Evolutionary conservation across 169 alveolate genomes (phyloP).

Genomic region (Ichthyophthirius multifiliis): DNA sequence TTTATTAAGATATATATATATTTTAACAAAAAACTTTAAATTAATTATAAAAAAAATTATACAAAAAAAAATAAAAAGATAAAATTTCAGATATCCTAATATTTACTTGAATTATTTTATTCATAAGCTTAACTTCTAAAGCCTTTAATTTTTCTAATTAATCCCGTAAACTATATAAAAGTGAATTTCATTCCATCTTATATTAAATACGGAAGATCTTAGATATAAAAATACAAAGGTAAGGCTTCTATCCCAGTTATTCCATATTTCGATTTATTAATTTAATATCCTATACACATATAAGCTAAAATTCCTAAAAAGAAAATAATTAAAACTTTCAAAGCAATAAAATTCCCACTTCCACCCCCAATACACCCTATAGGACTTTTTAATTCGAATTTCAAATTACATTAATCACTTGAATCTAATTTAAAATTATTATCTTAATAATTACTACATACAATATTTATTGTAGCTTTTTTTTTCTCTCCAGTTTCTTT

Average conservation of each 20-base stretch:
- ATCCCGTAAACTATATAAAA: too few relatives aligned
- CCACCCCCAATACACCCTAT: not conserved
- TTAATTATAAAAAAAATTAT: too few relatives aligned
- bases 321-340: not conserved
- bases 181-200: too few relatives aligned
- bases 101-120: too few relatives aligned
- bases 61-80: too few relatives aligned
- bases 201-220: too few relatives aligned
- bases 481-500: not conserved
- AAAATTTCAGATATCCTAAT: too few relatives aligned
- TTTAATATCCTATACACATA: not conserved
- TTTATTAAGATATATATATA: too few relatives aligned
- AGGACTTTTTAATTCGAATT: not conserved
- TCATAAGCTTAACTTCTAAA: too few relatives aligned
- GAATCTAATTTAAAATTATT: not conserved
- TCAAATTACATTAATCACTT: not conserved
- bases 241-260: not conserved
- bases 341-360: not conserved
- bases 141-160: too few relatives aligned
- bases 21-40: too few relatives aligned
- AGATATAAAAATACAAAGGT: too few relatives aligned
- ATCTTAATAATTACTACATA: not conserved
- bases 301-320: not conserved
- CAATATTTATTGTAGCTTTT: not conserved
- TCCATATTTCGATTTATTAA: constrained; percentile 1